These are phyloP conservation scores for Pleodorina starrii DNA, from an alignment of 139 green algal species.

Conservation along the genomic window DNA sequence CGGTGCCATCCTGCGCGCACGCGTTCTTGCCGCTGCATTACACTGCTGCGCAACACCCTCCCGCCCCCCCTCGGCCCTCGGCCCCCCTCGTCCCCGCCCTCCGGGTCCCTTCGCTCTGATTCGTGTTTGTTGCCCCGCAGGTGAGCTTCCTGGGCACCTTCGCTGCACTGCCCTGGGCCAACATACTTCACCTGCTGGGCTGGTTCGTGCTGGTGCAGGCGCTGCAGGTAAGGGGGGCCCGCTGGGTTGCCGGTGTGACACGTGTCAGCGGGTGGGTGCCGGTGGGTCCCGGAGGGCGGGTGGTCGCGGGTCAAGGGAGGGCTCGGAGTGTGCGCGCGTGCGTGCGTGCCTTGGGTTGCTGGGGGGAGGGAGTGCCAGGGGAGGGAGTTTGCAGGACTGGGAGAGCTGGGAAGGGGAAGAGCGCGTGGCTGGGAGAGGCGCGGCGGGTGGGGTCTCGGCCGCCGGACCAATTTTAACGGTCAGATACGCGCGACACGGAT, in stretches of 20 bases:
- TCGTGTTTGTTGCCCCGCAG: background rate
- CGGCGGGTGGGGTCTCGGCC: too few relatives aligned
- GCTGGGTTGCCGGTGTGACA: too few relatives aligned
- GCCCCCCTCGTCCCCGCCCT: too few relatives aligned
- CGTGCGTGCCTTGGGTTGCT: background rate
- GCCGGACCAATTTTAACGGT: too few relatives aligned
- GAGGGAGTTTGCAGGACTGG: background rate
- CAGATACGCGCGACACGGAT: too few relatives aligned
- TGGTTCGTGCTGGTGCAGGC: conserved; percentile 35
- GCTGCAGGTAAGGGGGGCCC: conserved; percentile 24
- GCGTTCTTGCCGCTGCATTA: too few relatives aligned
- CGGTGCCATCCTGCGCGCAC: background rate
- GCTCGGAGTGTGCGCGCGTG: background rate
- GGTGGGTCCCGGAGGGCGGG: too few relatives aligned
- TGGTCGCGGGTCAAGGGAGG: too few relatives aligned
- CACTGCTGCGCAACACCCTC: too few relatives aligned
- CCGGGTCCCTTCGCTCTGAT: too few relatives aligned
- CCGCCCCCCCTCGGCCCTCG: too few relatives aligned
- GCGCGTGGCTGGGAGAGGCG: background rate
- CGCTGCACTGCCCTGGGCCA: conserved; percentile 22
- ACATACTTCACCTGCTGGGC: background rate
- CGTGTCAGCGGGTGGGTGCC: too few relatives aligned
- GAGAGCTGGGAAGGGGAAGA: background rate
- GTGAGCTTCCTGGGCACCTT: conserved; percentile 24
- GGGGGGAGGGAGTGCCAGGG: background rate